Percentiles rank a stretch among this genome's conserved stretches.
Evolutionary conservation across 2,329 filamentous ascomycete genomes (phyloP).

Genomic region (Phialophora verrucosa): DNA sequence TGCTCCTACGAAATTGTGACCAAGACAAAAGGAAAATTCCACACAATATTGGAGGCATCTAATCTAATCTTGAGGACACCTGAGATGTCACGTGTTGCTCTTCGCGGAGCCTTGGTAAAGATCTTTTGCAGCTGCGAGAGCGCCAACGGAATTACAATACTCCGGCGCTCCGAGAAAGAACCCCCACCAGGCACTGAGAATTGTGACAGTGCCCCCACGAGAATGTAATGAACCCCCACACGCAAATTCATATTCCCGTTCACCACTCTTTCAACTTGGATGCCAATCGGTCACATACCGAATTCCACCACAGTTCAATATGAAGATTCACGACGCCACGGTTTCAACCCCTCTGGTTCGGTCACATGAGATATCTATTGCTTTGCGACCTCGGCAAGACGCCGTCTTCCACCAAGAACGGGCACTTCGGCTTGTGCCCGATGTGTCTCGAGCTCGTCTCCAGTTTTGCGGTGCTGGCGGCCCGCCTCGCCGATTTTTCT

Average conservation of each 20-base stretch:
- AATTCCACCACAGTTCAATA: too few species aligned
- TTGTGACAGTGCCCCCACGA: neutral
- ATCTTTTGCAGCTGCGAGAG: neutral
- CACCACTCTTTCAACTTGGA: neutral
- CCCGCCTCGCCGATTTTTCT: neutral
- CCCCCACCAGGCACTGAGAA: neutral
- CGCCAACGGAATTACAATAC: neutral
- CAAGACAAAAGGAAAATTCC: neutral
- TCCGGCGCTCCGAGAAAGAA: neutral
- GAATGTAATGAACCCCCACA: neutral
- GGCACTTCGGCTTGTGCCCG: conserved; percentile 1
- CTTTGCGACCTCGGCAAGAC: neutral
- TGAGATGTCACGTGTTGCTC: neutral
- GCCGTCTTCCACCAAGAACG: neutral
- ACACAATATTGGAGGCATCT: neutral
- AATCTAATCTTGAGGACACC: conserved; percentile 9
- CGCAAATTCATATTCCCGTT: neutral
- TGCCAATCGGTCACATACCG: too few species aligned
- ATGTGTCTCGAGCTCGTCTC: neutral
- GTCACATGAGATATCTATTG: neutral
- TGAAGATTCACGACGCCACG: neutral
- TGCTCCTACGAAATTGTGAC: neutral
- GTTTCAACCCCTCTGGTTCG: neutral
- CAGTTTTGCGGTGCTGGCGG: neutral
- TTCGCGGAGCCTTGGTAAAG: neutral